Evolutionary conservation across 2,329 filamentous ascomycete species (phyloP).

Genomic region (Neofusicoccum cordaticola): DNA sequence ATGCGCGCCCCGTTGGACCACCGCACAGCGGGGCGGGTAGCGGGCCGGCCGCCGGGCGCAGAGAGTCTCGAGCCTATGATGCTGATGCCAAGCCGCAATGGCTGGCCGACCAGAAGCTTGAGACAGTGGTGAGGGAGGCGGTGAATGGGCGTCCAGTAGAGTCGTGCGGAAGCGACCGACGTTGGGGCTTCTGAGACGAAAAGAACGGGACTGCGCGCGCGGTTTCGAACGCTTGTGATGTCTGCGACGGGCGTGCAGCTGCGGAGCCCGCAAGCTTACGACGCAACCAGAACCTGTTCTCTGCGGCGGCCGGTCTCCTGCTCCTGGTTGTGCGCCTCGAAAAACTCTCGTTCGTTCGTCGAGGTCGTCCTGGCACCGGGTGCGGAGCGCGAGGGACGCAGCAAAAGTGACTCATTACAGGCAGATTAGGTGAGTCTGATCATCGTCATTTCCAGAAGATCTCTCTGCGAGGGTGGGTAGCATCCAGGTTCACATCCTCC

Average conservation of each 20-base stretch:
- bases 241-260: neutral
- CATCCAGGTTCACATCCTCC: slow-evolving; percentile 14
- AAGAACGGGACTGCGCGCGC: neutral
- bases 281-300: neutral
- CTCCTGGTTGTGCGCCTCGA: too few relatives aligned
- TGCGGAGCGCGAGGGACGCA: neutral
- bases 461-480: neutral
- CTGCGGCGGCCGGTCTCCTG: too few relatives aligned
- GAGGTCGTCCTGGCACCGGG: too few relatives aligned
- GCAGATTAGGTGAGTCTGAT: slow-evolving; percentile 2
- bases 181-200: neutral
- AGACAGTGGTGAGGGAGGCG: slow-evolving; percentile 4
- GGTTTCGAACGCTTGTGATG: neutral
- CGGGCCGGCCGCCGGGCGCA: neutral
- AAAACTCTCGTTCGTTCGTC: too few relatives aligned
- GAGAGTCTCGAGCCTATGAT: neutral
- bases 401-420: neutral
- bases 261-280: neutral
- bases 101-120: neutral
- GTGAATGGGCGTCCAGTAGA: neutral
- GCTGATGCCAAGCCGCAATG: neutral
- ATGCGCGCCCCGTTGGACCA: neutral
- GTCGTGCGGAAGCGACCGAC: neutral
- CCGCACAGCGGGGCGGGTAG: neutral
- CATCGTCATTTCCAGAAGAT: slow-evolving; percentile 10